A percentile compares a stretch with the other conserved stretches of the same genome.
Conservation (phyloP, 768 basidiomycete genomes). For the Amanita pallidorosea region DNA sequence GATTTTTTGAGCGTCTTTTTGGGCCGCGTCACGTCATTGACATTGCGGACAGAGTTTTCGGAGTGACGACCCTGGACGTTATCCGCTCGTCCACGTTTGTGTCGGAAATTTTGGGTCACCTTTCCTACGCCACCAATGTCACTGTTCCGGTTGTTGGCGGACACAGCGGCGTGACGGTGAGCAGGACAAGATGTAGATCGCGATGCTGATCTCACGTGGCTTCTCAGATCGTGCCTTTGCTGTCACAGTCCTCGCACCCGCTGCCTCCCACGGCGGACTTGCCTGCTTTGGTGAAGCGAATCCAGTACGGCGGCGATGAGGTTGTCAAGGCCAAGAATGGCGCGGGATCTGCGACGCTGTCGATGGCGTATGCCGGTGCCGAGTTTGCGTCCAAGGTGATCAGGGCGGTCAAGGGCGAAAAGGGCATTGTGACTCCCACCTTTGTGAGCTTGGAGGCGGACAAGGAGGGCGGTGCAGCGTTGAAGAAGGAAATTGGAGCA, state of each 20-base stretch:
- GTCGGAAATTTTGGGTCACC: conserved; percentile 62
- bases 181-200: conserved; percentile 11
- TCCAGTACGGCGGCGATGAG: conserved; percentile 95
- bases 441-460: conserved; percentile 77
- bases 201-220: background rate
- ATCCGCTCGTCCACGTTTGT: conserved; percentile 98
- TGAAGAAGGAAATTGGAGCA: conserved; percentile 68
- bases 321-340: conserved; percentile 97
- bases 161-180: conserved; percentile 84
- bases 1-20: background rate
- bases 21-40: background rate
- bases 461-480: conserved; percentile 53
- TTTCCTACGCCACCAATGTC: conserved; percentile 47
- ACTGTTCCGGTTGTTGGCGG: conserved; percentile 90
- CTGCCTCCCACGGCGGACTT: conserved; percentile 47
- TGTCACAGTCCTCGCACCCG: conserved; percentile 80
- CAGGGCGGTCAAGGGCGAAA: conserved; percentile 79
- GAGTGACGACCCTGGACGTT: conserved; percentile 96
- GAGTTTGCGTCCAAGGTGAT: conserved; percentile 81
- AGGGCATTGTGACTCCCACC: conserved; percentile 74
- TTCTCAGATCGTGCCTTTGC: conserved; percentile 77
- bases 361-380: conserved; percentile 93
- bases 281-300: conserved; percentile 65
- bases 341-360: conserved; percentile 90
- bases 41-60: conserved; percentile 59